A percentile compares a stretch with the other conserved stretches of the same genome.
Evolutionary conservation across 2,329 filamentous ascomycete species (phyloP).

Genomic region (Colletotrichum sp.): DNA sequence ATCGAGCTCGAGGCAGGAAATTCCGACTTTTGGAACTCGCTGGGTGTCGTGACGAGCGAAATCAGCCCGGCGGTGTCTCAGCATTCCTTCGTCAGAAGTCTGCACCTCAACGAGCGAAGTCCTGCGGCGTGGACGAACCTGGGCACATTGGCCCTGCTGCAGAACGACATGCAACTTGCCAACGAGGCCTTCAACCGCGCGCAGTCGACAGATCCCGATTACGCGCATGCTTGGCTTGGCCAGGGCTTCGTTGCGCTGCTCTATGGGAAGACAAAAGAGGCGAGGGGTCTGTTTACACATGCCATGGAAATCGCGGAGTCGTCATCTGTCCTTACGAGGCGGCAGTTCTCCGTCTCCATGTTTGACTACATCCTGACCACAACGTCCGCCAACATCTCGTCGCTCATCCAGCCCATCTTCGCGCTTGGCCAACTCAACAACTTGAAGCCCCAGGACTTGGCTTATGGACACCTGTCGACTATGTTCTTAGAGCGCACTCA

Average conservation of each 20-base stretch:
- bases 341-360: conserved; percentile 78
- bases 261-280: conserved; percentile 76
- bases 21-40: conserved; percentile 94
- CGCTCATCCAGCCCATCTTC: conserved; percentile 85
- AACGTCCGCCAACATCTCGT: conserved; percentile 58
- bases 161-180: conserved; percentile 84
- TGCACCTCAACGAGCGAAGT: conserved; percentile 91
- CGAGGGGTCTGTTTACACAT: conserved; percentile 86
- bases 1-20: conserved; percentile 97
- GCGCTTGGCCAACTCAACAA: conserved; percentile 81
- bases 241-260: conserved; percentile 86
- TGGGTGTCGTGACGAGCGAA: conserved; percentile 87
- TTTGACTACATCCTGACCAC: conserved; percentile 81
- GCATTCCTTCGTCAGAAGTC: conserved; percentile 88
- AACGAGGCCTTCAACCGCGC: conserved; percentile 89
- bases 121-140: conserved; percentile 90
- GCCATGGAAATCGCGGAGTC: conserved; percentile 91
- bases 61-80: conserved; percentile 89
- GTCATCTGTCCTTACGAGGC: conserved; percentile 73
- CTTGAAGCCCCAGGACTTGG: conserved; percentile 73
- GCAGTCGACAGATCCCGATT: conserved; percentile 94
- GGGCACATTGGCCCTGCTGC: conserved; percentile 82
- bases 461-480: conserved; percentile 78
- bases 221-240: conserved; percentile 91
- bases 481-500: conserved; percentile 83